Conservation (phyloP, 169 alveolate genomes). For the Eimeria mitis region DNA sequence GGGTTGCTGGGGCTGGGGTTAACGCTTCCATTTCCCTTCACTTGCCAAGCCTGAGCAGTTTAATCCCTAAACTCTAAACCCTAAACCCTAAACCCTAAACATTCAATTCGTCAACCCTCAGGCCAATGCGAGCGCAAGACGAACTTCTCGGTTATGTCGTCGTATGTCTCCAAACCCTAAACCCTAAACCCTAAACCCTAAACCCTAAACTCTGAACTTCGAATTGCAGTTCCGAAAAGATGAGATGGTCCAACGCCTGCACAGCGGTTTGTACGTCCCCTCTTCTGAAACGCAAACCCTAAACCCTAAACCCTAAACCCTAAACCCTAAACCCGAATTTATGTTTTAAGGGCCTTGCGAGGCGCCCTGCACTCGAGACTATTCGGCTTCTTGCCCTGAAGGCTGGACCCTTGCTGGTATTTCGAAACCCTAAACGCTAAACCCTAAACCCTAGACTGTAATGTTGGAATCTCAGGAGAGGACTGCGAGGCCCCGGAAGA, state of each 20-base stretch:
- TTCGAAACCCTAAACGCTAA: background rate
- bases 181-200: constrained; percentile 40
- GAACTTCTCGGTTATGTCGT: constrained; percentile 88
- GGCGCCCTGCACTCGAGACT: constrained; percentile 33
- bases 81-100: constrained; percentile 36
- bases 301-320: constrained; percentile 17
- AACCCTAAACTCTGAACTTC: constrained; percentile 8
- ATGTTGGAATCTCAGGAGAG: background rate
- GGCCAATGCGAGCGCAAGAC: constrained; percentile 33
- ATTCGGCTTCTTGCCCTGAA: constrained; percentile 17
- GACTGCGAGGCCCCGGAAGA: constrained; percentile 24
- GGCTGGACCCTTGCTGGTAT: constrained; percentile 8
- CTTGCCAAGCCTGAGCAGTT: background rate
- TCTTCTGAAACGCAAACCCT: background rate
- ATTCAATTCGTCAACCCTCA: background rate
- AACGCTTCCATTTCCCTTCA: constrained; percentile 89
- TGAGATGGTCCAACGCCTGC: constrained; percentile 16
- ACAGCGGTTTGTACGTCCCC: background rate
- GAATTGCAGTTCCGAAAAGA: constrained; percentile 17
- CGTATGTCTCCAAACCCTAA: background rate
- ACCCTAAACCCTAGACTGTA: constrained; percentile 14
- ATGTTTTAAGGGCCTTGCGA: constrained; percentile 1
- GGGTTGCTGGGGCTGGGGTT: constrained; percentile 88
- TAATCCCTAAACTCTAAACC: background rate
- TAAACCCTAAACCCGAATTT: background rate